phyloP scores from a whole-genome alignment of 441 rosid species.

The Raphanus hybrid region DNA sequence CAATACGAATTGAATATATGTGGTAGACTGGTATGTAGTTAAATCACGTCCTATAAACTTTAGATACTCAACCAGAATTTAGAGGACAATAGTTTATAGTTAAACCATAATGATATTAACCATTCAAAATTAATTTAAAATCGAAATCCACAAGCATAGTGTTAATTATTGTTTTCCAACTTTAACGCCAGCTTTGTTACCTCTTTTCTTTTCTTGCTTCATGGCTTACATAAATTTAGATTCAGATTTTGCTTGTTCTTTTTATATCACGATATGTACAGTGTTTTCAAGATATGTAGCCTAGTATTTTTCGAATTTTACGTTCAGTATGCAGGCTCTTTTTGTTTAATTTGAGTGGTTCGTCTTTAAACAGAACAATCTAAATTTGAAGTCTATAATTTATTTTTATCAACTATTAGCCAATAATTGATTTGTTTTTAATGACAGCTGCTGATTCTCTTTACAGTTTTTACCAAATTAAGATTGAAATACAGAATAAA shows the following conservation, averaged over 20 bases:
- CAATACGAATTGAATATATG: no score
- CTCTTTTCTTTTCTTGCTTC: background rate
- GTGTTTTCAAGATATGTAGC: background rate
- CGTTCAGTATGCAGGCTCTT: background rate
- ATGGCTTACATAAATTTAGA: background rate
- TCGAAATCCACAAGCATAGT: no score
- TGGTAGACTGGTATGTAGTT: no score
- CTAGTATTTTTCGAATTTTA: background rate
- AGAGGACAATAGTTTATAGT: no score
- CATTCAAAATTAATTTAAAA: no score
- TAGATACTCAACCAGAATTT: no score
- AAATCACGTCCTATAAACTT: no score
- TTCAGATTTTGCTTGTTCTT: background rate
- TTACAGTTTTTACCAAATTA: slow-evolving; percentile 33
- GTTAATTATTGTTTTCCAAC: no score
- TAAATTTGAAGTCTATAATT: slow-evolving; percentile 15
- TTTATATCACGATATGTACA: background rate
- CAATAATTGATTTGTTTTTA: slow-evolving; percentile 12
- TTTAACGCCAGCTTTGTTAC: no score
- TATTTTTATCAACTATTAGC: slow-evolving; percentile 9
- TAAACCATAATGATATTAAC: no score
- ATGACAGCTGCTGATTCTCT: slow-evolving; percentile 19
- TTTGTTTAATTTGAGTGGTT: background rate
- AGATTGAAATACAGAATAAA: slow-evolving; percentile 8
- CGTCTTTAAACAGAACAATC: slow-evolving; percentile 21